These are phyloP conservation scores for Lanmaoa pseudosensibilis DNA, from an alignment of 768 basidiomycete genomes.

Conservation along the genomic window DNA sequence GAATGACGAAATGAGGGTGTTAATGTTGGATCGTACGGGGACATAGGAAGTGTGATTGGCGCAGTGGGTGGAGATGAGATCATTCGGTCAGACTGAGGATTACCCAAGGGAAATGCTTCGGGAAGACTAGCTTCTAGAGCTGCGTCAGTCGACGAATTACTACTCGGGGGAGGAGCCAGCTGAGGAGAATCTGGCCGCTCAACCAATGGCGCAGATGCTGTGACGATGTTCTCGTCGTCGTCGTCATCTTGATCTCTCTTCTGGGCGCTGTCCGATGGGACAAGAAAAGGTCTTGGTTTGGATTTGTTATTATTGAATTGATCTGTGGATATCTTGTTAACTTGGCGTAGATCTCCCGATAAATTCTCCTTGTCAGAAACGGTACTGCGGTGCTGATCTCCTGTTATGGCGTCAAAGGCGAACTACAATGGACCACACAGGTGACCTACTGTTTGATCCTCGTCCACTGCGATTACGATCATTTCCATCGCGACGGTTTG, in stretches of 20 bases:
- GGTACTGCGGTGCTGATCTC: slow-evolving; percentile 59
- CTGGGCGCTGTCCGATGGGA: slow-evolving; percentile 16
- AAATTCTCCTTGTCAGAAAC: slow-evolving; percentile 35
- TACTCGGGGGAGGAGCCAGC: slow-evolving; percentile 18
- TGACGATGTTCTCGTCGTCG: slow-evolving; percentile 11
- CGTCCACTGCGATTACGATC: slow-evolving; percentile 62
- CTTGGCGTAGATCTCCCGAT: slow-evolving; percentile 31
- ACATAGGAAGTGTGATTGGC: slow-evolving; percentile 48
- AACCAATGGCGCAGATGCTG: slow-evolving; percentile 25
- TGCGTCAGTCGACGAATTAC: not conserved
- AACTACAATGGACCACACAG: slow-evolving; percentile 3
- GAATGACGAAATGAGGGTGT: slow-evolving; percentile 81
- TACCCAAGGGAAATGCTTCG: not conserved
- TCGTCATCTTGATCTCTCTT: slow-evolving; percentile 14
- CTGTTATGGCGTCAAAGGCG: slow-evolving; percentile 37
- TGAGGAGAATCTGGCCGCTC: slow-evolving; percentile 28
- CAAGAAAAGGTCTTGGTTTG: slow-evolving; percentile 24
- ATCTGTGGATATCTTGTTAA: slow-evolving; percentile 26
- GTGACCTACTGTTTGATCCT: slow-evolving; percentile 59
- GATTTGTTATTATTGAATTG: slow-evolving; percentile 16
- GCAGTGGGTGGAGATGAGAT: slow-evolving; percentile 27
- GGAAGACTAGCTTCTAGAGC: not conserved
- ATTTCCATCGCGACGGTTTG: slow-evolving; percentile 72
- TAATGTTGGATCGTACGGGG: slow-evolving; percentile 72
- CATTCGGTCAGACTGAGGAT: slow-evolving; percentile 6